These are phyloP conservation scores for Darksidea phi DNA, from an alignment of 495 filamentous ascomycete species.

Conservation along the genomic window DNA sequence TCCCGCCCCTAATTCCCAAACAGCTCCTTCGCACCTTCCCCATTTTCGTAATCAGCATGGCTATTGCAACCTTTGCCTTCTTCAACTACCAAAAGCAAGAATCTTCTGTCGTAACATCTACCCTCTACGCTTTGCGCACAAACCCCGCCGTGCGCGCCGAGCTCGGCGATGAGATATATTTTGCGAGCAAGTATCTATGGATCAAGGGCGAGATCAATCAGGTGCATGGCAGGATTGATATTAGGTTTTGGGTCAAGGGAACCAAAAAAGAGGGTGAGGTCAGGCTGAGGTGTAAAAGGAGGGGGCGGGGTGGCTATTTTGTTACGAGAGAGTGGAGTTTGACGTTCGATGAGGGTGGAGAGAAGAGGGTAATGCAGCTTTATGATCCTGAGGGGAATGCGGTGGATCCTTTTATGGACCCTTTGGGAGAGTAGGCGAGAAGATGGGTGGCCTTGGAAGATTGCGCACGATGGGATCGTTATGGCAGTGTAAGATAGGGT, in stretches of 20 bases:
- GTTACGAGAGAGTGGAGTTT: conserved; percentile 98
- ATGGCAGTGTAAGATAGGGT: too few relatives aligned
- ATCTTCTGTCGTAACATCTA: conserved; percentile 75
- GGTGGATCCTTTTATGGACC: conserved; percentile 28
- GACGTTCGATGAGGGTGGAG: conserved; percentile 59
- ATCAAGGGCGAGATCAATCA: conserved; percentile 93
- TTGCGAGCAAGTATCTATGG: conserved; percentile 83
- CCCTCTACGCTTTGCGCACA: conserved; percentile 86
- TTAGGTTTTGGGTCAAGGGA: conserved; percentile 83
- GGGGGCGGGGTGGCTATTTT: conserved; percentile 67
- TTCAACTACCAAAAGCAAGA: conserved; percentile 98
- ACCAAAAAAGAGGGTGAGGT: conserved; percentile 69
- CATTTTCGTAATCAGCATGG: conserved; percentile 59
- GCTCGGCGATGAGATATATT: conserved; percentile 92
- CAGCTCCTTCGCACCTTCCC: conserved; percentile 52
- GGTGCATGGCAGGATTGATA: conserved; percentile 86
- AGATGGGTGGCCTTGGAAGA: too few relatives aligned
- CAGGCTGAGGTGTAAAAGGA: conserved; percentile 75
- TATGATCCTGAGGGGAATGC: conserved; percentile 34
- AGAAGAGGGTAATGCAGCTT: conserved; percentile 31
- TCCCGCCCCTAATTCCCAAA: conserved; percentile 28
- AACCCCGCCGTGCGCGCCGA: conserved; percentile 67
- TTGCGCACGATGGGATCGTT: too few relatives aligned
- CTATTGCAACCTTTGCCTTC: conserved; percentile 69
- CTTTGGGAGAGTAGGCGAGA: conserved; percentile 15